Evolutionary conservation across 441 rosid species (phyloP), one percentile per base, ranked within the genome.

Genomic region (Raphanus hybrid): DNA sequence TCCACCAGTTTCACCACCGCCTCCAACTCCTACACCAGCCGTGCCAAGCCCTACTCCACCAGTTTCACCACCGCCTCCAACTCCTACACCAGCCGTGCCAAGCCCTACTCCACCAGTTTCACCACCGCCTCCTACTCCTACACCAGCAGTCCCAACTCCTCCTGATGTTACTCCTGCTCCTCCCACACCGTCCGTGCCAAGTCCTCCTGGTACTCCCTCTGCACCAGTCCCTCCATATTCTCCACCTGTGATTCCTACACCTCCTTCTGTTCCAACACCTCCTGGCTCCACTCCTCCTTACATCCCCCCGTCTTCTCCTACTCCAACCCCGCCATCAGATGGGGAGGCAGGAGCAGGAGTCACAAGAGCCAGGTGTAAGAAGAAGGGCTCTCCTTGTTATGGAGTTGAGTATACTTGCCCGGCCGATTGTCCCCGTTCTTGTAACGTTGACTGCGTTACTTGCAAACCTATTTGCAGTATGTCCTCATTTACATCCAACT

Each of bases 391-490:
- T 48, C 73, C 75, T 3, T 89, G 90, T 79, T 87, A 83, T 43
- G 79, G 86, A 67, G 34, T 37, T 43, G 75, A 76, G 71, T 84
- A 82, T 37, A 34, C n/a, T 18, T 85, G 92, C 76, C 93, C 92
- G 0, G 29, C 15, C 12, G 59, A 69, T 70, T 89, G 96, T 80
- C 83, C 88, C 14, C 61, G 74, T 32, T 81, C 75, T 69, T 91
- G 91, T 69, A 81, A 78, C 63, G 86, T 87, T n/a, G 91, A 88
- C 58, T 89, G 96, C 6, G 77, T 45, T 39, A 74, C 85, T 75
- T 88, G 91, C 92, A 85, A 85, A 59, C 84, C 89, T 69, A 75
- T 87, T 32, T 88, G 93, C 76, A 73, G 87, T 88, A 81, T 78
- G 87, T 74, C 10, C 34, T 34, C 27, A 18, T 55, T 16, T 74